Evolutionary conservation across 73 alveolate genomes (phyloP), one percentile per base, ranked within the genome.

Genomic region (Paramecium caudatum): DNA sequence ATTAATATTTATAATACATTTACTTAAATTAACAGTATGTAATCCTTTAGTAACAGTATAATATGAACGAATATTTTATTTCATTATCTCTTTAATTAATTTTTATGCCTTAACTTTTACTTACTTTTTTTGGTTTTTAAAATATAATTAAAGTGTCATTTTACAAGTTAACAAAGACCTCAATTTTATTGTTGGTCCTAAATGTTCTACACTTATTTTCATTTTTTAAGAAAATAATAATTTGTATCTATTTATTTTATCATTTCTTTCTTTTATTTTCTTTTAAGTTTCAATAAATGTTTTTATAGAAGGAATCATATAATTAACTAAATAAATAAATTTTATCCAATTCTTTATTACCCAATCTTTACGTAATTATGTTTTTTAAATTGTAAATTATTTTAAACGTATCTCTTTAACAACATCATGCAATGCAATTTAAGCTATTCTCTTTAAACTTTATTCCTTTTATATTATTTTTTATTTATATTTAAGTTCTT

Each of bases 381-480:
- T 55, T 21, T 16, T 27, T 9, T 23, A 19, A 21, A 27, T 27
- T 2, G 13, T 55, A 23, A 74, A 41, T 19, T 74, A 74, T 74
- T 74, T 74, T 6, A 15, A 1, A 5, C 19, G 49, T 2, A 74
- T 74, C 37, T 74, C 88, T 41, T 41, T 45, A 8, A 68, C 88
- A 41, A 74, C 88, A 74, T 74, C 88, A 21, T 74, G 88, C 19
- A 74, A 41, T 13, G 43, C 47, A 19, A 41, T 27, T 45, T 74
- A 74, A 15, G 88, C 88, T 19, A 21, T 41, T 39, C 69, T 16
- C 43, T 43, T 74, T 45, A 74, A 19, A 15, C 15, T 33, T 13
- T 65, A 65, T 65, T 65, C 83, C 39, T 33, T 65, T 5, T 33
- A 65, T 32, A 33, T 65, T 6, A 15, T 33, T 65, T 36, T 65